Base-by-base conservation (phyloP, 345 rosid species). In the Pistacia atlantica region DNA sequence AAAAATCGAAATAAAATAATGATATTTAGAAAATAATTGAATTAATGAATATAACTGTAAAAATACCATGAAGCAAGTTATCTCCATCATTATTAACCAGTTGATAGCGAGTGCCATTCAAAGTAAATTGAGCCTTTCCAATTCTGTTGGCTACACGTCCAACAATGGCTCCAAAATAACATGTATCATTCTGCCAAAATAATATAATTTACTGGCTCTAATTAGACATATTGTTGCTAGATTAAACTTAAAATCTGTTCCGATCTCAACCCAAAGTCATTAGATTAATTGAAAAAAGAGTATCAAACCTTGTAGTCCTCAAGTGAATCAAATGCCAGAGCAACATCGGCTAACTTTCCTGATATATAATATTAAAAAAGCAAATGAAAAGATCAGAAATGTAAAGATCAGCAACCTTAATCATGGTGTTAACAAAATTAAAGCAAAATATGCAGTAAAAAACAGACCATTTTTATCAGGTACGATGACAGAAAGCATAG, bases 71-170 rank as follows among this genome's bases (percentile, higher is more conserved):
- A 42, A 96, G 91, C 55, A 80, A 85, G 88, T 93, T 92, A 20
- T 85, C 84, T 65, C 98, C 98, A 1, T 90, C 92, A 78, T 96
- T 93, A 73, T 89, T 63, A 45, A 73, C 78, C 10, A 92, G 80
- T 71, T 89, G 87, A 80, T 90, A 89, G 3, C 13, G 9, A 9
- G 74, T 76, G 42, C 98, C 99, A 82, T 92, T 82, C 6, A 93
- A 71, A n/a, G 82, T 63, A 70, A 92, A 92, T 22, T 80, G 75
- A 31, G 97, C 97, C 12, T 83, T 85, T 51, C 82, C 86, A 5
- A 93, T 96, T 83, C 99, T 83, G 66, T 96, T 93, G 3, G 97
- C 98, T 0, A 96, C 97, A 11, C 97, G 88, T 71, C 99, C 98
- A 54, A 96, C 90, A 0, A 92, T 79, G 38, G 92, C 92, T 42